Percentiles rank a stretch among this genome's conserved stretches.
Conservation (phyloP, 768 basidiomycete species). For the Sporobolomyces pararoseus region DNA sequence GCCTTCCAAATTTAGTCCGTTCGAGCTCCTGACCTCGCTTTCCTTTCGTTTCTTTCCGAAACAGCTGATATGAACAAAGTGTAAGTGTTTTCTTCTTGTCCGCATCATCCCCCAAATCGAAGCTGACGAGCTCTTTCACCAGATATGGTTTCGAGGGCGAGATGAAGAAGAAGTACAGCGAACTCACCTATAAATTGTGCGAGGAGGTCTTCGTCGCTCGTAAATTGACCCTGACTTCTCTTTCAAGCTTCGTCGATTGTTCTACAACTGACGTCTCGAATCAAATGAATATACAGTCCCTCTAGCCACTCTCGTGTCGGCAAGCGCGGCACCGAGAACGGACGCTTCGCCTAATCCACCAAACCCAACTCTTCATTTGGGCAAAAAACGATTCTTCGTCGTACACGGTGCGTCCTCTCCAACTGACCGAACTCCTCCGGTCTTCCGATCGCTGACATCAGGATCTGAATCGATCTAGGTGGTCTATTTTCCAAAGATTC, state of each 20-base stretch:
- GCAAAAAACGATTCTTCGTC: conserved; percentile 82
- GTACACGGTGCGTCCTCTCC: conserved; percentile 58
- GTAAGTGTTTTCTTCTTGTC: no score
- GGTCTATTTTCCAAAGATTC: conserved; percentile 92
- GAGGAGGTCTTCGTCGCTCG: conserved; percentile 87
- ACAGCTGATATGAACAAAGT: conserved; percentile 83
- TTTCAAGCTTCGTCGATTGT: background rate
- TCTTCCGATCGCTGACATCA: no score
- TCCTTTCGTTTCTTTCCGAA: background rate
- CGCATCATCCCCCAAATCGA: no score
- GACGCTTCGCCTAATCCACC: conserved; percentile 50
- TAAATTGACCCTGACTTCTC: conserved; percentile 47
- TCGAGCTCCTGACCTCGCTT: background rate
- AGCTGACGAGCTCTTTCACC: conserved; percentile 54
- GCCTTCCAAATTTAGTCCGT: background rate
- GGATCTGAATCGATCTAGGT: conserved; percentile 55
- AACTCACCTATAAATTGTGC: conserved; percentile 62
- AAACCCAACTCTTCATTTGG: conserved; percentile 72
- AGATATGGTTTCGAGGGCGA: conserved; percentile 96
- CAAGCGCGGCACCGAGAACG: conserved; percentile 59
- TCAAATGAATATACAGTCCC: conserved; percentile 60
- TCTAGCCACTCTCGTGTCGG: conserved; percentile 75
- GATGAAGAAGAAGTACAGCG: conserved; percentile 79
- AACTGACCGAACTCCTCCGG: background rate
- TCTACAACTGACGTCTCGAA: background rate